These are phyloP conservation scores for Ogataea nitratoaversa DNA, from an alignment of 805 yeast species.

Conservation along the genomic window DNA sequence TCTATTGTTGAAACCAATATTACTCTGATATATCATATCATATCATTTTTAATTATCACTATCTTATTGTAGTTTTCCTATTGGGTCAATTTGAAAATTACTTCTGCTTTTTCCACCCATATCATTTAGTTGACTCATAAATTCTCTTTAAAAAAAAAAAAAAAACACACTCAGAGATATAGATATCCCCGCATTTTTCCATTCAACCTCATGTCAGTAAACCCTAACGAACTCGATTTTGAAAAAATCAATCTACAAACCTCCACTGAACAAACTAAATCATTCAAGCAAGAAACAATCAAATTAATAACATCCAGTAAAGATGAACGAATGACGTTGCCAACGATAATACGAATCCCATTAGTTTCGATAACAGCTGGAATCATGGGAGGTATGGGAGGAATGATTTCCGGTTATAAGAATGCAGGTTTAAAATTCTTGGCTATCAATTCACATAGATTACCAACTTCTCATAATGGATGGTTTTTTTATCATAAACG, in stretches of 20 bases:
- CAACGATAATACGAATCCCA: constrained; percentile 42
- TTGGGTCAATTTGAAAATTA: too few relatives aligned
- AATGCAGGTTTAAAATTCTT: constrained; percentile 54
- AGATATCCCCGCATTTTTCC: not conserved
- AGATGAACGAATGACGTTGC: constrained; percentile 45
- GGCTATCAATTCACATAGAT: constrained; percentile 77
- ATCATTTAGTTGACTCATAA: too few relatives aligned
- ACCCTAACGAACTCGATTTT: not conserved
- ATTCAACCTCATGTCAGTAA: not conserved
- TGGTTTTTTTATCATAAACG: constrained; percentile 88
- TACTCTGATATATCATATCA: too few relatives aligned
- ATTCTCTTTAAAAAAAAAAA: too few relatives aligned
- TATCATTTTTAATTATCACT: too few relatives aligned
- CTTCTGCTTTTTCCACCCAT: too few relatives aligned
- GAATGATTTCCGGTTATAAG: constrained; percentile 57
- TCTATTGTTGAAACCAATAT: too few relatives aligned
- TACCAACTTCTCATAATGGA: constrained; percentile 73
- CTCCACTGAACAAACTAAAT: constrained; percentile 2
- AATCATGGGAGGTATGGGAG: constrained; percentile 45
- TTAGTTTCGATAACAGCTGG: constrained; percentile 37
- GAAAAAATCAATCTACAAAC: constrained; percentile 1
- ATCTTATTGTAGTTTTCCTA: too few relatives aligned
- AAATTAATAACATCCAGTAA: constrained; percentile 3
- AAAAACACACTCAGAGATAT: not conserved
- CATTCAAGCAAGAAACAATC: constrained; percentile 9